Conservation (phyloP, 2,329 filamentous ascomycete species). For the Neofusicoccum sp. region DNA sequence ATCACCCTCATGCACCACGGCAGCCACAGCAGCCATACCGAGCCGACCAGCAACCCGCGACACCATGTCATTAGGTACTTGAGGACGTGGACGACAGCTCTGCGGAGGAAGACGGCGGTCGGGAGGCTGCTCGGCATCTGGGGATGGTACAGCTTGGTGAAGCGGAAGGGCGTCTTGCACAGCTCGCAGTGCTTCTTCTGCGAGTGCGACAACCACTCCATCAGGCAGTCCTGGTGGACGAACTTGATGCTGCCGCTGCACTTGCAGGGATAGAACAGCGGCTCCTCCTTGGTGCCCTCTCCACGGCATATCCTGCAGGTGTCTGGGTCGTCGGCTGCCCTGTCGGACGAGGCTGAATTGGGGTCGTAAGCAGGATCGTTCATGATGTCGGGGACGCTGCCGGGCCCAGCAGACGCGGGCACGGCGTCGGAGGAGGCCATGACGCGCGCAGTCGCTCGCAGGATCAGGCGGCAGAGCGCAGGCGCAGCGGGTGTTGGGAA, state of each 20-base stretch:
- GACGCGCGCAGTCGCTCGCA: neutral
- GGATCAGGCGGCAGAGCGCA: neutral
- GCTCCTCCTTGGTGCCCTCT: constrained; percentile 77
- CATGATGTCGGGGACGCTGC: constrained; percentile 48
- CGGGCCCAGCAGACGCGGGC: neutral
- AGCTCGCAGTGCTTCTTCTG: constrained; percentile 99
- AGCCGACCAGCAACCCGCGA: constrained; percentile 72
- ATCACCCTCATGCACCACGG: constrained; percentile 88
- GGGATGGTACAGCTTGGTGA: constrained; percentile 95
- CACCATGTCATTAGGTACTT: constrained; percentile 74
- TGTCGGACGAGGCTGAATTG: constrained; percentile 32
- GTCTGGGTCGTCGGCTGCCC: constrained; percentile 58
- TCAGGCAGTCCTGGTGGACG: constrained; percentile 95
- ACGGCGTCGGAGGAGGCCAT: constrained; percentile 7
- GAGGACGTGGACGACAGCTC: constrained; percentile 70
- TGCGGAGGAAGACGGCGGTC: constrained; percentile 73
- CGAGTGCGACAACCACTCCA: constrained; percentile 98
- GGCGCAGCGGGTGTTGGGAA: neutral
- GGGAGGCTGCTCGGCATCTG: constrained; percentile 88
- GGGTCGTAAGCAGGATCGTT: constrained; percentile 54
- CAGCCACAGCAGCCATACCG: constrained; percentile 85
- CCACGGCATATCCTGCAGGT: constrained; percentile 97
- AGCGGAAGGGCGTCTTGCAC: constrained; percentile 96
- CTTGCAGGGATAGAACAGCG: constrained; percentile 96
- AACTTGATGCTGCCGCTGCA: constrained; percentile 98